These are phyloP conservation scores for Monosporascus sp. DNA, from an alignment of 2,329 filamentous ascomycete genomes.

Conservation along the genomic window DNA sequence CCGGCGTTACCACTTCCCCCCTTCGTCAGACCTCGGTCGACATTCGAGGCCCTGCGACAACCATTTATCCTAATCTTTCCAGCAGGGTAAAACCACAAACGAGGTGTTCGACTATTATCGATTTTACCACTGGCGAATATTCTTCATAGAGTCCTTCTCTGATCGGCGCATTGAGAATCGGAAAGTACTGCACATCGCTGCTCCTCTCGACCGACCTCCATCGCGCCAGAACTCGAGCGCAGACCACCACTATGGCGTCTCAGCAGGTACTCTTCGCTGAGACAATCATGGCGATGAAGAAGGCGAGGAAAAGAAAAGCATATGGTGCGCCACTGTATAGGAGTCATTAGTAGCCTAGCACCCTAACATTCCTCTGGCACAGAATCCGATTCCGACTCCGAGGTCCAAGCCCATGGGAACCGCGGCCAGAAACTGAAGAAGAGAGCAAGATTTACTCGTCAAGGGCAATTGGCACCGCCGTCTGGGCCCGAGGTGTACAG, in stretches of 20 bases:
- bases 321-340: constrained; percentile 42
- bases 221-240: background rate
- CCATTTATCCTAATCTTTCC: background rate
- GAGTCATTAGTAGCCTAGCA: constrained; percentile 8
- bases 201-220: background rate
- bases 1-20: background rate
- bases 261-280: constrained; percentile 61
- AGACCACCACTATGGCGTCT: constrained; percentile 37
- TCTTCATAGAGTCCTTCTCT: too few species aligned
- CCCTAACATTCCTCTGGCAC: constrained; percentile 19
- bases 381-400: constrained; percentile 76
- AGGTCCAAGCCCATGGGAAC: constrained; percentile 64
- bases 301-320: constrained; percentile 58
- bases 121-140: too few species aligned
- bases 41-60: background rate
- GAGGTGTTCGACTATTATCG: background rate
- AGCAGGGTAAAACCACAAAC: background rate
- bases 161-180: too few species aligned
- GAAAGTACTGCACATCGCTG: too few species aligned
- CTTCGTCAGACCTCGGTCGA: background rate
- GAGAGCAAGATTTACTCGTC: constrained; percentile 63
- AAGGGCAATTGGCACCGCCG: constrained; percentile 62
- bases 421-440: constrained; percentile 76
- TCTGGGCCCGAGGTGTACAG: constrained; percentile 64
- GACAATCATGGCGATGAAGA: constrained; percentile 63